Base-by-base conservation (phyloP, 495 filamentous ascomycete species). In the Podospora pseudocomata region DNA sequence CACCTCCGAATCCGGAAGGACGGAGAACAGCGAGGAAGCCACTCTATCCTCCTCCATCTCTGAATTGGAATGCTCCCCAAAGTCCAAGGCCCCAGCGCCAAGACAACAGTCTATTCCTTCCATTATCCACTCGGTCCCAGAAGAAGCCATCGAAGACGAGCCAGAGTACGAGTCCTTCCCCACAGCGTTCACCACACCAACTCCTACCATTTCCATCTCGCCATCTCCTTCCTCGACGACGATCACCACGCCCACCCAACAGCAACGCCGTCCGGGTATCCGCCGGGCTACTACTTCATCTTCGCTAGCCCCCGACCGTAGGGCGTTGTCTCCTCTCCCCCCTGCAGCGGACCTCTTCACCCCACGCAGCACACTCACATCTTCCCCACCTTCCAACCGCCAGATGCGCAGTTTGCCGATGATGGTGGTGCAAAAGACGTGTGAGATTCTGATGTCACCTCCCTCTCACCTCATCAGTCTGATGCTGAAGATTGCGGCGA, bases 401-500 rank as follows among this genome's bases (percentile, higher is more conserved):
- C 63, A 63, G 5, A 72, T 84, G 2, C 79, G 86, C 63, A 83
- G 87, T 44, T 81, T 93, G 27, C 87, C 91, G 1, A 80, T 85
- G 11, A 85, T 87, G 0, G 84, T 97, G 27, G 81, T 96, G 19
- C 85, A 89, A 30, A 92, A 90, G 77, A 92, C 92, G 0, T 88
- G 86, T 74, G 86, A 90, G 20, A 82, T 95, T 4, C 81, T 96
- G 1, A 79, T 96, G 28, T 86, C 90, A 0, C 92, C 92, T 7
- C 92, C 93, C 0, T 84, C 88, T 26, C 86, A 91, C 67, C 83
- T 97, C 7, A 83, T 96, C 49, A 82, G 87, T 7, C 78, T 95
- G 55, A 91, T 97, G 82, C 83, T 97, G 7, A 87, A 87, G 63
- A 90, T 97, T 32, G 91, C 93, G 2, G 88, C 90, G 0, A 86